phyloP scores from a whole-genome alignment of 352 stramenopile genomes.

The Globisporangium paroecandrum region DNA sequence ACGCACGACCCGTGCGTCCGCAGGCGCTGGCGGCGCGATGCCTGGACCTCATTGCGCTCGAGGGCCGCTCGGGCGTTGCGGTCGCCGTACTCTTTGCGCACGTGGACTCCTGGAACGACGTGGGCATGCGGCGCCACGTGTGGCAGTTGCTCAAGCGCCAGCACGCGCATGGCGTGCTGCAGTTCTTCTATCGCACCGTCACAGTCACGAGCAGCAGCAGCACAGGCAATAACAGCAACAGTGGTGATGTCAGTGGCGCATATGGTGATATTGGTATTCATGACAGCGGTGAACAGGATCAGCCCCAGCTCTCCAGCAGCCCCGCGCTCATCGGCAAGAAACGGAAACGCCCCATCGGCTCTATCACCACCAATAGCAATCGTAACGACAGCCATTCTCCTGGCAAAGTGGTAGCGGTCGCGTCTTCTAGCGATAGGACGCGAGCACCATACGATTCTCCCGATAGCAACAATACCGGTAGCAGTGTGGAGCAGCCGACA shows the following conservation, averaged over 20 bases:
- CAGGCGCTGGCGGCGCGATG: conserved; percentile 50
- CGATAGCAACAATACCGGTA: conserved; percentile 9
- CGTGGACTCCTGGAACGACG: conserved; percentile 41
- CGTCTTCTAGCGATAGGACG: neutral
- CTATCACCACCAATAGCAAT: neutral
- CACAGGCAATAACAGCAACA: neutral
- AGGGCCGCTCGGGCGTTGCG: conserved; percentile 42
- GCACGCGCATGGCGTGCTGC: conserved; percentile 37
- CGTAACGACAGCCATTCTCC: neutral
- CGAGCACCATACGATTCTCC: neutral
- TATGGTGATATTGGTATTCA: neutral
- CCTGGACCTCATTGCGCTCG: conserved; percentile 63
- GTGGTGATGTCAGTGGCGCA: too few relatives aligned
- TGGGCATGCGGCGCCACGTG: conserved; percentile 39
- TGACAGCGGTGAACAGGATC: neutral
- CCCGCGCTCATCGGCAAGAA: conserved; percentile 37
- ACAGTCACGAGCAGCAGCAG: neutral
- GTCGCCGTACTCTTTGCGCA: conserved; percentile 36
- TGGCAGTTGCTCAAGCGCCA: conserved; percentile 56
- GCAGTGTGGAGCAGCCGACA: conserved; percentile 8
- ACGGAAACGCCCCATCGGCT: conserved; percentile 37
- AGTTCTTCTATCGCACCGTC: conserved; percentile 37
- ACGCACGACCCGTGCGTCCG: conserved; percentile 19
- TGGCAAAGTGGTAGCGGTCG: neutral
- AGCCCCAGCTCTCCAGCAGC: neutral